Evolutionary conservation across 306 rosid genomes (phyloP), one percentile per base, ranked within the genome.

Genomic region (Citrullus colocynthis): DNA sequence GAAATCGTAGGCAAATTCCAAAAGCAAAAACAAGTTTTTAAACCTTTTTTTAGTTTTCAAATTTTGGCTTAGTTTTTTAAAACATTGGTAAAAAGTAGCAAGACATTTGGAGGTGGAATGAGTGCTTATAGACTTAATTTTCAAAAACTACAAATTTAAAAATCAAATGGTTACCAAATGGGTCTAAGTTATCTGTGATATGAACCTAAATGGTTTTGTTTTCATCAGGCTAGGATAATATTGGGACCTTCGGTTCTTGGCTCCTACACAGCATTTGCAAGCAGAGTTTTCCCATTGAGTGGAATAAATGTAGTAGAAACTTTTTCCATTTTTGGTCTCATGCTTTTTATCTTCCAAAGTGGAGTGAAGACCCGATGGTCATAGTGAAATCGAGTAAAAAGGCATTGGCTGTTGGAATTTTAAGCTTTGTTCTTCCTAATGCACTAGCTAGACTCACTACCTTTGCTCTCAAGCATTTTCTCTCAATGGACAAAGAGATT

Each of bases 161-260:
- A 24, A 24, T 24, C 28, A 24, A 24, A 24, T 24, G 28, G 28
- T 24, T 24, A 24, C 28, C 28, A 24, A 24, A 24, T 24, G 28
- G 28, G 28, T 24, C 28, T 24, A 24, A 24, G 1, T 24, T 24
- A 24, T 3, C 3, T 48, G 54, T 1, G 73, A 37, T 66, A 37
- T 37, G 51, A n/a, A 66, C 52, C 30, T 66, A 66, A 66, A 66
- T 66, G 74, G 74, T 66, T 66, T 66, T 42, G 13, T 66, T 39
- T 66, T 37, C 30, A 39, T n/a, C 82, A 89, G 92, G 90, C 89
- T 70, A 96, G 93, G 59, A 65, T 90, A 52, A 77, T 88, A 18
- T 85, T 90, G 79, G 92, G 97, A 42, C 93, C 97, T 39, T 88
- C 91, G 30, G 15, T 92, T 73, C 85, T 92, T 14, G 96, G 93